These are phyloP conservation scores for Corchorus capsularis DNA, from an alignment of 345 rosid genomes.

Conservation along the genomic window DNA sequence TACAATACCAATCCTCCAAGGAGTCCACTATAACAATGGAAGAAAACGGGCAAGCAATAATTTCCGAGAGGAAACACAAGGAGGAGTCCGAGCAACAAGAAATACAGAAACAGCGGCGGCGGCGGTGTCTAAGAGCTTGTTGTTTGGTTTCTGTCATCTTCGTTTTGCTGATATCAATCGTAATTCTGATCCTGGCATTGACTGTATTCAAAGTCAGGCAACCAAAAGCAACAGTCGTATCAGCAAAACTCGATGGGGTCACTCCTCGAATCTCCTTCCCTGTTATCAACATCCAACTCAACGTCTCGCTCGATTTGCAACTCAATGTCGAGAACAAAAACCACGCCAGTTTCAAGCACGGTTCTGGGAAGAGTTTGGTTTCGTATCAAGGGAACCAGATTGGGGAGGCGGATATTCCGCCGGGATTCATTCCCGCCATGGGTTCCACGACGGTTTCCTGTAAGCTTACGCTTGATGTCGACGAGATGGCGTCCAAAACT, in stretches of 20 bases:
- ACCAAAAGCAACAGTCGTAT: conserved; percentile 30
- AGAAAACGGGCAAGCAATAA: background rate
- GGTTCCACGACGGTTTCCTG: conserved; percentile 26
- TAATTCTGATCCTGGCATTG: conserved; percentile 38
- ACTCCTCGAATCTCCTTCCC: conserved; percentile 43
- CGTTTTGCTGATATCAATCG: conserved; percentile 26
- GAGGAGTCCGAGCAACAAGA: too few relatives aligned
- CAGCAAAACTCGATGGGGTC: conserved; percentile 41
- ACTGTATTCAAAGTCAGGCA: conserved; percentile 46
- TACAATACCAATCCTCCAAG: background rate
- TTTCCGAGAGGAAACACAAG: background rate
- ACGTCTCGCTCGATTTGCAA: conserved; percentile 37
- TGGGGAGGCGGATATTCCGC: conserved; percentile 38
- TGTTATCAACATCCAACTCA: conserved; percentile 30
- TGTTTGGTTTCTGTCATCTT: conserved; percentile 13
- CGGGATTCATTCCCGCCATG: conserved; percentile 39
- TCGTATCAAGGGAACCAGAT: conserved; percentile 30
- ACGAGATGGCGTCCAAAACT: conserved; percentile 19
- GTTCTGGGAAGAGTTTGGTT: conserved; percentile 38
- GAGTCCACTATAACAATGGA: conserved; percentile 1
- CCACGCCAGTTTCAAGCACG: conserved; percentile 46
- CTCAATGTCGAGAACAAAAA: conserved; percentile 42
- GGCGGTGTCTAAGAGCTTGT: conserved; percentile 17
- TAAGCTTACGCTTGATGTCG: conserved; percentile 40
- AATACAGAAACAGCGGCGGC: conserved; percentile 18